Percentiles rank a stretch among this genome's conserved stretches.
These are phyloP conservation scores for Fusarium cyanostomum DNA, from an alignment of 2,329 filamentous ascomycete genomes.

Conservation along the genomic window DNA sequence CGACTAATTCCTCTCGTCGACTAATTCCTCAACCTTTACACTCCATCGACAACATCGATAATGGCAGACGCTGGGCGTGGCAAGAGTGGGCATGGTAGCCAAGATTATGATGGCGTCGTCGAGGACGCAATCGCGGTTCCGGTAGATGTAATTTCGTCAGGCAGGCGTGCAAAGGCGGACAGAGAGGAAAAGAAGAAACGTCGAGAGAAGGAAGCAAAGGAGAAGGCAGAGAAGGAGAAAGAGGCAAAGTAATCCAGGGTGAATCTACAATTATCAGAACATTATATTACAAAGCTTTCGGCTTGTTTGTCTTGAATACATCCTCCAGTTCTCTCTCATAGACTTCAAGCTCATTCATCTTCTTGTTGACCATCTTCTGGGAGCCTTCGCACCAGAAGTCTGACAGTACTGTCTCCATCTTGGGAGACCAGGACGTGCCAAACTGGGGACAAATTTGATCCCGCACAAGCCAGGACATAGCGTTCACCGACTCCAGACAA, in stretches of 20 bases:
- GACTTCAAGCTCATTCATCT: conserved; percentile 1
- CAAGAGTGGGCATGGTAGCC: too few relatives aligned
- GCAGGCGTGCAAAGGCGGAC: neutral
- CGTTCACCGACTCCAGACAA: conserved; percentile 5
- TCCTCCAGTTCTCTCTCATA: neutral
- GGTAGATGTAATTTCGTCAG: neutral
- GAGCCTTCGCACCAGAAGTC: conserved; percentile 3
- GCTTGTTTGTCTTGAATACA: neutral
- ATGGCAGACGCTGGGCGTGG: too few relatives aligned
- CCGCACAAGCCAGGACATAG: conserved; percentile 2
- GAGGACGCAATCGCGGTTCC: too few relatives aligned
- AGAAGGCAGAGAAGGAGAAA: neutral
- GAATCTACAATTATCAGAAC: neutral
- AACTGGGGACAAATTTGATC: conserved; percentile 8
- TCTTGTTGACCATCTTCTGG: conserved; percentile 3
- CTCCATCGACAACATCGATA: too few relatives aligned
- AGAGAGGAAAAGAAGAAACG: neutral
- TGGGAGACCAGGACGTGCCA: neutral
- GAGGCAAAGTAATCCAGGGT: neutral
- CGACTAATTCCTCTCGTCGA: too few relatives aligned
- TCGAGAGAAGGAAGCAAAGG: neutral
- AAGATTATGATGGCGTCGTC: too few relatives aligned
- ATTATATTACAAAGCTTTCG: neutral
- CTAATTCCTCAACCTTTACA: too few relatives aligned
- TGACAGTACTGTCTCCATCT: neutral